These are phyloP conservation scores for Voacanga thouarsii DNA, from an alignment of 257 asterid species.

Conservation along the genomic window DNA sequence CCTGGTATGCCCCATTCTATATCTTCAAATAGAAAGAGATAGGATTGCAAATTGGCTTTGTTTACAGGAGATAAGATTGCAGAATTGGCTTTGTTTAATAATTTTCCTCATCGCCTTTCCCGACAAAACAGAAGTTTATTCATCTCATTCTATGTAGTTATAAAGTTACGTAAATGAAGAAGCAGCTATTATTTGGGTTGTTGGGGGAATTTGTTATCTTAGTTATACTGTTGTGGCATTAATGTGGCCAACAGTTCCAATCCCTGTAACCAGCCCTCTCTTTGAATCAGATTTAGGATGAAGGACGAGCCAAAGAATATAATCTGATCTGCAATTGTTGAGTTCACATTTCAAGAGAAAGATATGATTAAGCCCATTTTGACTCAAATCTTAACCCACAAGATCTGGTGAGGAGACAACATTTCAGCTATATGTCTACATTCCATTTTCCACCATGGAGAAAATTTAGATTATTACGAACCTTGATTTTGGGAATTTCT, in stretches of 20 bases:
- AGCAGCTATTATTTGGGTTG: not conserved
- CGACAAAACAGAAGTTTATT: not conserved
- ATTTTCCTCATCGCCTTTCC: not conserved
- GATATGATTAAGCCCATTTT: not conserved
- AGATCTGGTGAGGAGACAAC: not conserved
- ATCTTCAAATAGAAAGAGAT: not conserved
- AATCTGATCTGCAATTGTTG: not conserved
- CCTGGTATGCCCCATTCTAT: slow-evolving; percentile 54
- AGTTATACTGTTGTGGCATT: not conserved
- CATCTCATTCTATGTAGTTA: not conserved
- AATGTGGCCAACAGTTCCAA: not conserved
- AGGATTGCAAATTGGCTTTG: not conserved
- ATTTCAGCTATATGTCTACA: not conserved
- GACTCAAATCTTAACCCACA: too few relatives aligned
- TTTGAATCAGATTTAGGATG: not conserved
- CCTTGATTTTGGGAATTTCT: not conserved
- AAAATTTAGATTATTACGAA: not conserved
- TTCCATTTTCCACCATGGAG: not conserved
- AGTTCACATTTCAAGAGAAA: not conserved
- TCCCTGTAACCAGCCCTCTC: not conserved
- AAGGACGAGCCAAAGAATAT: not conserved
- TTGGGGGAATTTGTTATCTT: not conserved
- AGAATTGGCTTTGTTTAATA: not conserved
- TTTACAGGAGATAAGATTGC: not conserved
- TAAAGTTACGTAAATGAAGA: not conserved